These are phyloP conservation scores for Thelonectria discophora DNA, from an alignment of 2,329 filamentous ascomycete genomes.

Conservation along the genomic window DNA sequence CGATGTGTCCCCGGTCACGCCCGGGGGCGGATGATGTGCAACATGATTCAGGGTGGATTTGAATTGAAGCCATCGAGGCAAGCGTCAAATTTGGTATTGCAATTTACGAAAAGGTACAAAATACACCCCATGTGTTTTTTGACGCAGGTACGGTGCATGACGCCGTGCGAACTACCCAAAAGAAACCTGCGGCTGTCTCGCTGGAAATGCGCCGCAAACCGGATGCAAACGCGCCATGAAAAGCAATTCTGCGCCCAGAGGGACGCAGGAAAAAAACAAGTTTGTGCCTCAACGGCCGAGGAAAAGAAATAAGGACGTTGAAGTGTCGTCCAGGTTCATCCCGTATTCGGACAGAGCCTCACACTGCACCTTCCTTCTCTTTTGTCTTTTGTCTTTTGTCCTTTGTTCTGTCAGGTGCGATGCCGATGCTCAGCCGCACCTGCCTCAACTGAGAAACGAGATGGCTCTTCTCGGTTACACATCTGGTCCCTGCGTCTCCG, in stretches of 20 bases:
- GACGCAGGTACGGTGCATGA: slow-evolving; percentile 3
- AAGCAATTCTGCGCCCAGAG: slow-evolving; percentile 17
- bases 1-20: slow-evolving; percentile 18
- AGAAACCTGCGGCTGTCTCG: slow-evolving; percentile 5
- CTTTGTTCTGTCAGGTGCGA: no score
- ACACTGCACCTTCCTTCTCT: no score
- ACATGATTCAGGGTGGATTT: background rate
- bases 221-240: slow-evolving; percentile 26
- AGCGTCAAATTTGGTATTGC: slow-evolving; percentile 5
- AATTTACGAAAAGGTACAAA: background rate
- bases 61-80: no score
- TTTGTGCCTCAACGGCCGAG: slow-evolving; percentile 2
- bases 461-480: slow-evolving; percentile 13
- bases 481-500: slow-evolving; percentile 8
- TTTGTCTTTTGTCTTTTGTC: no score
- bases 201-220: slow-evolving; percentile 14
- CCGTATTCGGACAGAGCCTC: background rate
- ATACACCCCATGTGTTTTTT: background rate
- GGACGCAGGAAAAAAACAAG: background rate
- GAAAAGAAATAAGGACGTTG: background rate
- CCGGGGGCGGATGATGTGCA: slow-evolving; percentile 24
- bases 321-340: background rate
- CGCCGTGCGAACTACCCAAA: background rate
- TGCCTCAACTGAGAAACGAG: background rate
- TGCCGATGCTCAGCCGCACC: no score